These are phyloP conservation scores for Jackrogersella minutella DNA, from an alignment of 495 filamentous ascomycete species.

Conservation along the genomic window DNA sequence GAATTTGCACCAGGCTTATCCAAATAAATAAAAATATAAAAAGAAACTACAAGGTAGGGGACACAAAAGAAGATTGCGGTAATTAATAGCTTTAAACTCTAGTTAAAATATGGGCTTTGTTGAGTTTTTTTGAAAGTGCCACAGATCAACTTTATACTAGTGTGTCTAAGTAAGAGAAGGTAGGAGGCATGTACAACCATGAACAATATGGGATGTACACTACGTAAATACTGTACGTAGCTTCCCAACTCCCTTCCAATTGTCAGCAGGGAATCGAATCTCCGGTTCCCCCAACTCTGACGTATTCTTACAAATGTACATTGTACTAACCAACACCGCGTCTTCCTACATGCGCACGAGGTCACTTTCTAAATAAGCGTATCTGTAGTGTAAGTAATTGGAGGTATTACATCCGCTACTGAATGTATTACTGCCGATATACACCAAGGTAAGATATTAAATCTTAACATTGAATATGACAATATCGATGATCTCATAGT, in stretches of 20 bases:
- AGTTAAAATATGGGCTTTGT: conserved; percentile 29
- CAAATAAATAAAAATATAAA: background rate
- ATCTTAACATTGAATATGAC: background rate
- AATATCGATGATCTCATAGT: background rate
- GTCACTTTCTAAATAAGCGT: background rate
- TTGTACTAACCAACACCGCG: background rate
- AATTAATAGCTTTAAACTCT: conserved; percentile 31
- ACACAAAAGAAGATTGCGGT: conserved; percentile 25
- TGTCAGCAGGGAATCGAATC: conserved; percentile 37
- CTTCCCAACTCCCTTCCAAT: too few species aligned
- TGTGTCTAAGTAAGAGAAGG: background rate
- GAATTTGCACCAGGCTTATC: too few species aligned
- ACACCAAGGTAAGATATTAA: background rate
- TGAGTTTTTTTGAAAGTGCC: conserved; percentile 13
- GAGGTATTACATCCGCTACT: conserved; percentile 2
- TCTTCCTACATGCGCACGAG: conserved; percentile 8
- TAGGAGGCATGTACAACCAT: too few species aligned
- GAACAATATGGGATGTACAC: background rate
- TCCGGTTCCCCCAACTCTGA: conserved; percentile 32
- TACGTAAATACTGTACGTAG: background rate
- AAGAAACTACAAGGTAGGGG: background rate
- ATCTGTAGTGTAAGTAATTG: too few species aligned
- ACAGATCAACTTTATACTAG: background rate
- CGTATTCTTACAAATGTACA: conserved; percentile 18
- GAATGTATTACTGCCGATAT: background rate